Conservation (phyloP, 495 filamentous ascomycete genomes). For the Cairneyella variabilis region DNA sequence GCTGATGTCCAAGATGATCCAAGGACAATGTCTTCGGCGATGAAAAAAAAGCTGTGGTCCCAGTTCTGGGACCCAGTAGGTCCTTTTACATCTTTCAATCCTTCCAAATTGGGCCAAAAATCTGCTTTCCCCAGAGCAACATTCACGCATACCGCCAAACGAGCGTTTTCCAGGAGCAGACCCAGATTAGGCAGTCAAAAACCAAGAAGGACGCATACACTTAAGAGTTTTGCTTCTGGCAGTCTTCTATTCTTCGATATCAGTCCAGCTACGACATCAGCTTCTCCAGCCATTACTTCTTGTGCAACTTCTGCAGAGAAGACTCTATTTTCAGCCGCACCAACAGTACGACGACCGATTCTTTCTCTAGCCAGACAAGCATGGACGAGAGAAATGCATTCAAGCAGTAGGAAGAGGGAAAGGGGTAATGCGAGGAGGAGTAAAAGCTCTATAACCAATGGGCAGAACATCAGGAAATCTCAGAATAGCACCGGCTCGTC, state of each 20-base stretch:
- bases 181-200: background rate
- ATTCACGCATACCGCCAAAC: slow-evolving; percentile 8
- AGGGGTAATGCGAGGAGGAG: slow-evolving; percentile 32
- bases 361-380: slow-evolving; percentile 7
- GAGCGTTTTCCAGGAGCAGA: slow-evolving; percentile 17
- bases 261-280: slow-evolving; percentile 3
- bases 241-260: slow-evolving; percentile 20
- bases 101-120: slow-evolving; percentile 3
- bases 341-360: slow-evolving; percentile 2
- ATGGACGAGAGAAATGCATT: slow-evolving; percentile 26
- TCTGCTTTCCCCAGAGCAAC: slow-evolving; percentile 5
- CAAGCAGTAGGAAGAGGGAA: slow-evolving; percentile 17
- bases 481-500: slow-evolving; percentile 10
- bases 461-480: slow-evolving; percentile 16
- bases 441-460: slow-evolving; percentile 41
- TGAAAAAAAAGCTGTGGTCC: slow-evolving; percentile 24
- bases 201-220: background rate
- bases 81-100: slow-evolving; percentile 4
- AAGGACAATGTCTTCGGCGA: slow-evolving; percentile 16
- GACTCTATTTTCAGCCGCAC: slow-evolving; percentile 13
- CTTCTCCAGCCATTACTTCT: slow-evolving; percentile 10
- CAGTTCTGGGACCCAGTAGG: slow-evolving; percentile 20
- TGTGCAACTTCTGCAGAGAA: slow-evolving; percentile 16
- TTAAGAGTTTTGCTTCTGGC: slow-evolving; percentile 21
- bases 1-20: slow-evolving; percentile 17